phyloP scores from a whole-genome alignment of 108 stramenopile species.

The Cyclostephanos tholiformis region DNA sequence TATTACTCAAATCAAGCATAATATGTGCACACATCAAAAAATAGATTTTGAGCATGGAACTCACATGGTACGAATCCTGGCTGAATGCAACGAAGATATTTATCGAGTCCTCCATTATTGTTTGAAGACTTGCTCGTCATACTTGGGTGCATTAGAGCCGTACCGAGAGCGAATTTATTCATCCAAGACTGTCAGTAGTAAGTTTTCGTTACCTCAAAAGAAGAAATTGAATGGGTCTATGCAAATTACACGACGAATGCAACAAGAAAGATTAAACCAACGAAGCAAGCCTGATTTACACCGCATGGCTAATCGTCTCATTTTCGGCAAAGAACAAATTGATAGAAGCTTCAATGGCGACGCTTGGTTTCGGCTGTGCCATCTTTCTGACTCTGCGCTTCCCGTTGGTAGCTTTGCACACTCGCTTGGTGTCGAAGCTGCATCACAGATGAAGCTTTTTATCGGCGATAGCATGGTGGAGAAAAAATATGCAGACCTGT shows the following conservation, averaged over 20 bases:
- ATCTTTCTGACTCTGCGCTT: constrained; percentile 73
- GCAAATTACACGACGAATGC: not conserved
- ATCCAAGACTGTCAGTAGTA: constrained; percentile 30
- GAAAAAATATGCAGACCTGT: not conserved
- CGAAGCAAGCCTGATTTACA: constrained; percentile 19
- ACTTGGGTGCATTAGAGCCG: constrained; percentile 44
- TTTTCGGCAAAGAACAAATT: constrained; percentile 20
- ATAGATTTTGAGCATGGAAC: constrained; percentile 9
- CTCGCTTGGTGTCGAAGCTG: constrained; percentile 82
- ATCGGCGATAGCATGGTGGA: constrained; percentile 7
- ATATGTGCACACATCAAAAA: not conserved
- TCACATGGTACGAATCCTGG: constrained; percentile 43
- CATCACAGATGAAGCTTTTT: constrained; percentile 72
- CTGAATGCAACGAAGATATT: constrained; percentile 43
- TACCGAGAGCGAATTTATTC: constrained; percentile 49
- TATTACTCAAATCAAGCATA: constrained; percentile 30
- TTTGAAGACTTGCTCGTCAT: constrained; percentile 36
- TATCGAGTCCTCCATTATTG: constrained; percentile 44
- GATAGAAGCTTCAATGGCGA: constrained; percentile 12
- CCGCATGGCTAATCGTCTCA: constrained; percentile 19
- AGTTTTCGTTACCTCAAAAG: not conserved
- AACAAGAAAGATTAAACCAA: not conserved
- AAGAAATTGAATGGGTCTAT: constrained; percentile 1
- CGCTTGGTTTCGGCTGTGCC: constrained; percentile 43
- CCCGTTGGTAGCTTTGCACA: constrained; percentile 88